Conservation (phyloP, 768 basidiomycete genomes). For the Termitomyces sp. region DNA sequence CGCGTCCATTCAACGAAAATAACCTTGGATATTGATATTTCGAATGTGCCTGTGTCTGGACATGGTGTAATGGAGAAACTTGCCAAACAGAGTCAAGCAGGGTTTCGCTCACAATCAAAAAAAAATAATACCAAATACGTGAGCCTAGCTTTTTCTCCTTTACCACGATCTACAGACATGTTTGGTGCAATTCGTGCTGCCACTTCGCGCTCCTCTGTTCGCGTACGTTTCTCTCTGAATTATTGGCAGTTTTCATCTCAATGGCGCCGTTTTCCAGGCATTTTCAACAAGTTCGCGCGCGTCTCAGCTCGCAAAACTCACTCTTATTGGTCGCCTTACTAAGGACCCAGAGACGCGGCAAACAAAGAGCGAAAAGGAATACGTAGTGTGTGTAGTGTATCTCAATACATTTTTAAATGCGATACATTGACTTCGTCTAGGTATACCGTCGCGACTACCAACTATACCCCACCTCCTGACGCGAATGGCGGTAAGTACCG, state of each 20-base stretch:
- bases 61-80: slow-evolving; percentile 38
- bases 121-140: slow-evolving; percentile 16
- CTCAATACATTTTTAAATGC: background rate
- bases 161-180: slow-evolving; percentile 30
- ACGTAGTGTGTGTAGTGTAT: slow-evolving; percentile 56
- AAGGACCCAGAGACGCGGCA: slow-evolving; percentile 65
- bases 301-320: slow-evolving; percentile 68
- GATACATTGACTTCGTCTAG: slow-evolving; percentile 28
- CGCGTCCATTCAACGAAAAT: slow-evolving; percentile 2
- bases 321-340: slow-evolving; percentile 69
- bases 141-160: background rate
- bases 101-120: background rate
- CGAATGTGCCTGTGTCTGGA: slow-evolving; percentile 89
- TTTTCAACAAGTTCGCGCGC: slow-evolving; percentile 56
- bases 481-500: slow-evolving; percentile 53
- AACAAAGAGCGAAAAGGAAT: slow-evolving; percentile 76
- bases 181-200: slow-evolving; percentile 44
- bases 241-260: background rate
- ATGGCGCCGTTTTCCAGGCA: slow-evolving; percentile 31
- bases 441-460: slow-evolving; percentile 73
- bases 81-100: slow-evolving; percentile 7
- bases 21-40: slow-evolving; percentile 78
- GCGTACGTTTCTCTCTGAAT: slow-evolving; percentile 34
- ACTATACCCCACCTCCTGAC: slow-evolving; percentile 50
- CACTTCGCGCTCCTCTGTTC: slow-evolving; percentile 33